These are phyloP conservation scores for Gillenia trifoliata DNA, from an alignment of 306 rosid genomes.

Conservation along the genomic window DNA sequence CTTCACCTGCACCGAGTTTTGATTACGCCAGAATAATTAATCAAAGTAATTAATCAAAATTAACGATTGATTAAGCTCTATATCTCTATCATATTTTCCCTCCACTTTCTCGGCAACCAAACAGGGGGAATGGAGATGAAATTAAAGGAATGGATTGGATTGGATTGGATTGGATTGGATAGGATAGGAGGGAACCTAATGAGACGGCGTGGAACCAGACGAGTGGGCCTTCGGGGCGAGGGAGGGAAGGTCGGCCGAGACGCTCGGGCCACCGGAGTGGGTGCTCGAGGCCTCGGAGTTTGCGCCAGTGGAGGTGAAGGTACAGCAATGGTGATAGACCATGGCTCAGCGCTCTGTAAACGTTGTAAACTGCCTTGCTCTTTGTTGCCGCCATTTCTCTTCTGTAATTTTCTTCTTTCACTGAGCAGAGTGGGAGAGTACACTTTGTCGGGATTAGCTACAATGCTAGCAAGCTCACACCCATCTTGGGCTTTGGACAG, in stretches of 20 bases:
- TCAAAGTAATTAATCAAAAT: no score
- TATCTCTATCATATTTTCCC: not conserved
- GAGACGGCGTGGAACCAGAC: constrained; percentile 96
- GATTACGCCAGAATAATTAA: not conserved
- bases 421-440: not conserved
- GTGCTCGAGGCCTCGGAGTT: constrained; percentile 60
- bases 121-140: not conserved
- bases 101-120: constrained; percentile 9
- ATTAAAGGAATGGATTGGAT: not conserved
- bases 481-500: no score
- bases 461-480: no score
- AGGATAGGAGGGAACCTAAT: constrained; percentile 34
- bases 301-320: constrained; percentile 68
- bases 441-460: no score
- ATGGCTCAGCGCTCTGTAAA: constrained; percentile 65
- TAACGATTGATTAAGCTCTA: not conserved
- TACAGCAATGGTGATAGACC: constrained; percentile 53
- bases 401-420: not conserved
- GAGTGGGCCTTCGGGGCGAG: constrained; percentile 66
- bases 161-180: not conserved
- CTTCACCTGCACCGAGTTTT: constrained; percentile 56
- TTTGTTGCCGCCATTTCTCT: constrained; percentile 36
- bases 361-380: constrained; percentile 49
- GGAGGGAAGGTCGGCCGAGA: constrained; percentile 57
- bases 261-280: constrained; percentile 75